Conservation (phyloP, 2,329 filamentous ascomycete species). For the Aspergillus novofumigatus region DNA sequence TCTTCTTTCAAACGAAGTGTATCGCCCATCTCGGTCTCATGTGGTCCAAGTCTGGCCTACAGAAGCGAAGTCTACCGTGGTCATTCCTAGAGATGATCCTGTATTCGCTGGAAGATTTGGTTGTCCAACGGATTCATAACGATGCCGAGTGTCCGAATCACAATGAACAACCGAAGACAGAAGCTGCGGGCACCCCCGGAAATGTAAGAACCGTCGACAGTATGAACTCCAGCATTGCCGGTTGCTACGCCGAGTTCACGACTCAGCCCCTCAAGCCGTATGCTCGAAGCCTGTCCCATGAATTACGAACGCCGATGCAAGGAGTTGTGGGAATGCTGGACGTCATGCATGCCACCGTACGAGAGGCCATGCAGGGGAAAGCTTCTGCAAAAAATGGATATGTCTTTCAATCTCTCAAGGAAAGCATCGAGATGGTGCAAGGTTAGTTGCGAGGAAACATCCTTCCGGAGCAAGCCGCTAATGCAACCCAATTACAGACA, state of each 20-base stretch:
- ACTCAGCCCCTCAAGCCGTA: slow-evolving; percentile 67
- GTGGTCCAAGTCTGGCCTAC: slow-evolving; percentile 62
- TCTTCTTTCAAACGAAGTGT: slow-evolving; percentile 62
- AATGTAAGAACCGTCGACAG: slow-evolving; percentile 17
- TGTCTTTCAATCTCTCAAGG: slow-evolving; percentile 60
- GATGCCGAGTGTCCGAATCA: slow-evolving; percentile 45
- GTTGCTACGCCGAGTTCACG: slow-evolving; percentile 52
- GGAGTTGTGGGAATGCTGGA: slow-evolving; percentile 72
- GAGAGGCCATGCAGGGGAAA: slow-evolving; percentile 59
- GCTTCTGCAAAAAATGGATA: slow-evolving; percentile 47
- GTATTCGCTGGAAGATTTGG: slow-evolving; percentile 65
- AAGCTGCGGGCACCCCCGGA: slow-evolving; percentile 19
- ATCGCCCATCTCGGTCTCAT: slow-evolving; percentile 69
- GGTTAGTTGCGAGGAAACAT: slow-evolving; percentile 36
- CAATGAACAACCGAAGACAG: slow-evolving; percentile 22
- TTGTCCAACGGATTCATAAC: slow-evolving; percentile 55
- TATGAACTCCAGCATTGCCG: slow-evolving; percentile 46
- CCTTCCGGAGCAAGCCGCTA: neutral
- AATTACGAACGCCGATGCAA: slow-evolving; percentile 70
- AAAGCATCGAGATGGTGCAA: slow-evolving; percentile 68
- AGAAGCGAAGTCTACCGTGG: slow-evolving; percentile 57
- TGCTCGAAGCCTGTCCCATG: slow-evolving; percentile 68
- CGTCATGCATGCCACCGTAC: slow-evolving; percentile 69
- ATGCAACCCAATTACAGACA: slow-evolving; percentile 47
- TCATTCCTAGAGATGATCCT: slow-evolving; percentile 63